These are phyloP conservation scores for Lipomyces starkeyi DNA, from an alignment of 805 yeast species.

Conservation along the genomic window DNA sequence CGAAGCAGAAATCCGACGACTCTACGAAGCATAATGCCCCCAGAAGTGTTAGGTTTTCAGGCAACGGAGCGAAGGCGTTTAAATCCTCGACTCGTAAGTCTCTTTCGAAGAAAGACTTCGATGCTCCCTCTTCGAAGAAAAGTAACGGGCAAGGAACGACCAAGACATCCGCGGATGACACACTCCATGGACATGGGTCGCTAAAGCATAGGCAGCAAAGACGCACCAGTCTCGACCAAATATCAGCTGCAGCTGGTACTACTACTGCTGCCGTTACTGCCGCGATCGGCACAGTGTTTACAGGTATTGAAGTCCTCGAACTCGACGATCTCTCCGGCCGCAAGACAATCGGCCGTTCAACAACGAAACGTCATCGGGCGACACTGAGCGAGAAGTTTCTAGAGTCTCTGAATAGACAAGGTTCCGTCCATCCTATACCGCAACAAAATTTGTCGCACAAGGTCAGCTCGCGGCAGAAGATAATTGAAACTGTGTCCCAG, in stretches of 20 bases:
- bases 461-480: not conserved
- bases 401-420: not conserved
- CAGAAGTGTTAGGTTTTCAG: not conserved
- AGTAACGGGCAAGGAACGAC: not conserved
- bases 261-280: not conserved
- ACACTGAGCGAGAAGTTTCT: not conserved
- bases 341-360: not conserved
- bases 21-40: not conserved
- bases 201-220: not conserved
- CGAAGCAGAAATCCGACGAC: not conserved
- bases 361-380: not conserved
- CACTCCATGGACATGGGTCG: not conserved
- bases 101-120: not conserved
- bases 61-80: constrained; percentile 1
- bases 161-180: not conserved
- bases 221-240: not conserved
- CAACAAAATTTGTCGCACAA: not conserved
- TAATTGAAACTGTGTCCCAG: not conserved
- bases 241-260: not conserved
- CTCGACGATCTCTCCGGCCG: not conserved
- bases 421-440: not conserved
- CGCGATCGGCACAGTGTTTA: not conserved
- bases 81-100: not conserved
- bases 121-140: not conserved
- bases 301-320: not conserved